Evolutionary conservation across 495 filamentous ascomycete genomes (phyloP).

Genomic region (Jackrogersella minutella): DNA sequence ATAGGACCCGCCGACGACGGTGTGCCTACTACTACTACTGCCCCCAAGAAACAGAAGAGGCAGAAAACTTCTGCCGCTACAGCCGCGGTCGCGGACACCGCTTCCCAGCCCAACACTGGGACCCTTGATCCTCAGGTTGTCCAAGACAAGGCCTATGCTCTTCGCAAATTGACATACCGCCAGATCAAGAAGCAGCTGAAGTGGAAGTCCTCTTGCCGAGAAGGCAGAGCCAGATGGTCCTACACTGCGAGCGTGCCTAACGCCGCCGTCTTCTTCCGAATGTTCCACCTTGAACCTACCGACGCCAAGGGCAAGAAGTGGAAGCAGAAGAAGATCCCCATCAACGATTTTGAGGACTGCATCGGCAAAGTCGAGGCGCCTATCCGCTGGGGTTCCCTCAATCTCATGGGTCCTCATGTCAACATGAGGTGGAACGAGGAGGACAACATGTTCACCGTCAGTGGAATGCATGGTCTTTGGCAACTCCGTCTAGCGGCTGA

Average conservation of each 20-base stretch:
- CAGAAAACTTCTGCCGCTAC: neutral
- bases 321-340: slow-evolving; percentile 21
- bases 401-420: neutral
- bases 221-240: neutral
- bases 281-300: slow-evolving; percentile 7
- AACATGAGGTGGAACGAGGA: slow-evolving; percentile 12
- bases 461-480: slow-evolving; percentile 13
- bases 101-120: slow-evolving; percentile 1
- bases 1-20: slow-evolving; percentile 9
- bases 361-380: neutral
- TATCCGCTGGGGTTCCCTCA: slow-evolving; percentile 1
- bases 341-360: neutral
- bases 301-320: slow-evolving; percentile 11
- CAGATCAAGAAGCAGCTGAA: slow-evolving; percentile 16
- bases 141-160: neutral
- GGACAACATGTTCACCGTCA: slow-evolving; percentile 5
- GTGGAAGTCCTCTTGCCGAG: neutral
- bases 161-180: slow-evolving; percentile 4
- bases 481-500: neutral
- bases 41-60: slow-evolving; percentile 8
- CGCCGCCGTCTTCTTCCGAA: slow-evolving; percentile 6
- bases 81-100: neutral
- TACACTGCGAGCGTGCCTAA: slow-evolving; percentile 1
- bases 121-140: neutral
- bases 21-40: neutral